Percentiles rank a stretch among this genome's conserved stretches.
Evolutionary conservation across 306 rosid genomes (phyloP).

Genomic region (Prunus campanulata): DNA sequence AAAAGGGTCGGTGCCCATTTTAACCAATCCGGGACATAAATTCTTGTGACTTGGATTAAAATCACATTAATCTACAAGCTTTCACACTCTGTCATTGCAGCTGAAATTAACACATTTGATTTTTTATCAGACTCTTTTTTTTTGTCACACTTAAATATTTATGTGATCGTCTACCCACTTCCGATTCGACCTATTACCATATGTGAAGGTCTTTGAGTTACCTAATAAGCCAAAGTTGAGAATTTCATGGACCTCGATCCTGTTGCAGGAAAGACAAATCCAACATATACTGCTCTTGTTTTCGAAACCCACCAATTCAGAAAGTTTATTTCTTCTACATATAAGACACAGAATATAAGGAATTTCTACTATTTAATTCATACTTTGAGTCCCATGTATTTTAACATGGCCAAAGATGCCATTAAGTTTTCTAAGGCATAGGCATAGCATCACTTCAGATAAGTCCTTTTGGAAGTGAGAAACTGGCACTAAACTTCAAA

Average conservation of each 20-base stretch:
- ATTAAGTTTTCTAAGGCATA: neutral
- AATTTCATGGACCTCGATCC: slow-evolving; percentile 10
- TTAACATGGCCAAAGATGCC: slow-evolving; percentile 3
- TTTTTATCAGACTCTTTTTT: neutral
- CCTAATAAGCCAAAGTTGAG: slow-evolving; percentile 2
- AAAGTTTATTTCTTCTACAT: neutral
- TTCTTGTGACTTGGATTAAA: slow-evolving; percentile 1
- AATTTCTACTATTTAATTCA: neutral
- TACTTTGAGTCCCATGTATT: neutral
- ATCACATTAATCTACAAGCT: neutral
- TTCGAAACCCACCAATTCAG: neutral
- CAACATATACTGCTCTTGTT: neutral
- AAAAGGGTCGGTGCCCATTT: slow-evolving; percentile 39
- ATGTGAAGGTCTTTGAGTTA: neutral
- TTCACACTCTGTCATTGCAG: neutral
- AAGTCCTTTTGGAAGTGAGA: neutral
- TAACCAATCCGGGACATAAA: slow-evolving; percentile 15
- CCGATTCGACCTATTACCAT: no score
- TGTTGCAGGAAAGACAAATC: slow-evolving; percentile 9
- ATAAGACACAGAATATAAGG: slow-evolving; percentile 16
- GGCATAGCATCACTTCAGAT: neutral
- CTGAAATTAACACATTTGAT: no score
- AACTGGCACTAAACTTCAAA: neutral
- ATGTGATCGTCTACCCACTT: no score
- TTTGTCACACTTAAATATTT: neutral